A percentile compares a stretch with the other conserved stretches of the same genome.
Evolutionary conservation across 345 rosid species (phyloP).

Genomic region (Zanthoxylum bungeanum): DNA sequence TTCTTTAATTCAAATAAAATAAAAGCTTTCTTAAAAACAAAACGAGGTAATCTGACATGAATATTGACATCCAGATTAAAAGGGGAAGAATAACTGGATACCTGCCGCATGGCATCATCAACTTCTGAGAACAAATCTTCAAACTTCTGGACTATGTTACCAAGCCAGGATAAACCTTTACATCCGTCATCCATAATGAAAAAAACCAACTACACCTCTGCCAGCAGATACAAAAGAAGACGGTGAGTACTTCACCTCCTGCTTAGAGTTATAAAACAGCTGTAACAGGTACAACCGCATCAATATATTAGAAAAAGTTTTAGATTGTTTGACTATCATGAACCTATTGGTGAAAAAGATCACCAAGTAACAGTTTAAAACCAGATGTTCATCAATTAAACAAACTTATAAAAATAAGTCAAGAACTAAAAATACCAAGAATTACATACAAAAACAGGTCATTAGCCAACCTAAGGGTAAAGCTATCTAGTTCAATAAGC

Average conservation of each 20-base stretch:
- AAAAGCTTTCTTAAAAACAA: neutral
- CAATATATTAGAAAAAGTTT: neutral
- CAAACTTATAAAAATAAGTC: neutral
- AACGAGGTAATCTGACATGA: neutral
- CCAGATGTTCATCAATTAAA: neutral
- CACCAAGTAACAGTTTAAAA: neutral
- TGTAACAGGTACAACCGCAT: neutral
- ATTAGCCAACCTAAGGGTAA: neutral
- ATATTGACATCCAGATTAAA: neutral
- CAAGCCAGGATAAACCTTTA: conserved; percentile 27
- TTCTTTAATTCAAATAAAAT: neutral
- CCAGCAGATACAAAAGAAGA: neutral
- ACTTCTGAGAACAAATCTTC: conserved; percentile 29
- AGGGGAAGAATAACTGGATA: conserved; percentile 6
- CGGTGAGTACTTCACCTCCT: conserved; percentile 2
- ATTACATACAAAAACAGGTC: neutral
- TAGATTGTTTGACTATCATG: neutral
- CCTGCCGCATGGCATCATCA: conserved; percentile 29
- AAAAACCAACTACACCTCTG: neutral
- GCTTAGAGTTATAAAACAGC: neutral
- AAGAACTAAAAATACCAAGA: neutral
- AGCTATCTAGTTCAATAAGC: neutral
- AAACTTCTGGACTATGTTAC: conserved; percentile 25
- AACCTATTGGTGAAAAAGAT: neutral
- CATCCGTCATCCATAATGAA: conserved; percentile 18